Base-by-base conservation (phyloP, 306 rosid species). In the Oemleria cerasiformis region DNA sequence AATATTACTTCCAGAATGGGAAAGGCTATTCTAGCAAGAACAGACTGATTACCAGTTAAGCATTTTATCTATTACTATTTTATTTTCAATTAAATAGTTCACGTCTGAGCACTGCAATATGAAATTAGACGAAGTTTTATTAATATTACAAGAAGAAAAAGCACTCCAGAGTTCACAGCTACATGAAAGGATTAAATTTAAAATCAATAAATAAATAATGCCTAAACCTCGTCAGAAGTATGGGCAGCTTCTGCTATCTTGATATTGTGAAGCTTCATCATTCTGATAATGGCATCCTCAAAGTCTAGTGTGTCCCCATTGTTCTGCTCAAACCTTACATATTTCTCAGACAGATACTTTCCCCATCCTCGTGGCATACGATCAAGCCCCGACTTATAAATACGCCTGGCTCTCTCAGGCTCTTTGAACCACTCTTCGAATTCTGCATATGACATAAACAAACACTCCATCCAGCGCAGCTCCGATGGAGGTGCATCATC, bases 371-470 rank as follows among this genome's bases (percentile, higher is more conserved):
- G 86, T 4, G 96, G 96, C 19, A 86, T 84, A 68, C 82, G 88
- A 80, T 92, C 94, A 23, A 89, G 90, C 0, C 92, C 70, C 48
- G 87, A 84, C 67, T 84, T 89, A 62, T 85, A 92, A 1, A 92
- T 92, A 73, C 83, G 78, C 72, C 90, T 72, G 0, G 90, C 98
- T 5, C 96, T 82, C 78, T 85, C 92, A 0, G 75, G 43, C 72
- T 92, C 96, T 79, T 90, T 86, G 41, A 92, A 86, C 68, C 85
- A 76, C 65, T 90, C 91, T 59, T 92, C 98, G 59, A 92, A 92
- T 67, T 85, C 92, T 8, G 98, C 91, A 39, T 86, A 90, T 6
- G 96, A 92, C 40, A 89, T 86, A 54, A 87, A 87, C 9, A 90
- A 51, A 54, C 65, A 80, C 75, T 90, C 98, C 0, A 88, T 92